Conservation (phyloP, 2,329 filamentous ascomycete genomes). For the Penicillium brevicompactum region DNA sequence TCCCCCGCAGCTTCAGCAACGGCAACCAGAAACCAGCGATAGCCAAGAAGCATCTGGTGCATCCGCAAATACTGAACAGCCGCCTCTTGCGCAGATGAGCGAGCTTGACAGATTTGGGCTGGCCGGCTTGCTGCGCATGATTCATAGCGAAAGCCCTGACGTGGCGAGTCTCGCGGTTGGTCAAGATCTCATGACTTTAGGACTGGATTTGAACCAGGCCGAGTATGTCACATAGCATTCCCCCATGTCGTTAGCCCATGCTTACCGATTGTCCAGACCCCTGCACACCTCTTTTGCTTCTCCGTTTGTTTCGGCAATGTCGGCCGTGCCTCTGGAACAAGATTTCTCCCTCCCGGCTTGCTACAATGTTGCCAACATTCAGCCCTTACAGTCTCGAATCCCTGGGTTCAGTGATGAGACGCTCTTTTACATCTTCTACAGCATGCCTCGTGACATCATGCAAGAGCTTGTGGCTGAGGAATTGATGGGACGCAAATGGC, state of each 20-base stretch:
- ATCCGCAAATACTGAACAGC: conserved; percentile 40
- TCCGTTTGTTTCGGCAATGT: conserved; percentile 61
- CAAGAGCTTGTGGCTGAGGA: conserved; percentile 68
- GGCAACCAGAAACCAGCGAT: conserved; percentile 39
- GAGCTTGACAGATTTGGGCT: conserved; percentile 63
- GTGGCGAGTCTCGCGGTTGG: conserved; percentile 60
- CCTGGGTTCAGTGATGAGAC: conserved; percentile 65
- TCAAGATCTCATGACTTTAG: conserved; percentile 65
- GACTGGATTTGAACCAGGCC: conserved; percentile 64
- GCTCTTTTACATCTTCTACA: conserved; percentile 71
- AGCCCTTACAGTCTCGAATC: conserved; percentile 61
- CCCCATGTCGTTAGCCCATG: background rate
- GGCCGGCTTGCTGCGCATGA: conserved; percentile 60
- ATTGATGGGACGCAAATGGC: conserved; percentile 57
- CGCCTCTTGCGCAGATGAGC: conserved; percentile 58
- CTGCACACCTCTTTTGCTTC: conserved; percentile 66
- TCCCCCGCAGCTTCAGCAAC: conserved; percentile 37
- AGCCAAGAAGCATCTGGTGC: conserved; percentile 37
- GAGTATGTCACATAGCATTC: conserved; percentile 49
- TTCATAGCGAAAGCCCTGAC: conserved; percentile 56
- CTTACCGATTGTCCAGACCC: conserved; percentile 46
- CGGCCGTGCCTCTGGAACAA: conserved; percentile 61
- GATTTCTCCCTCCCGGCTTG: conserved; percentile 65
- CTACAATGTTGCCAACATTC: conserved; percentile 68
- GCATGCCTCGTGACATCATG: conserved; percentile 64